Evolutionary conservation across 129 eudicot genomes (phyloP).

Genomic region (Lactuca sativa): DNA sequence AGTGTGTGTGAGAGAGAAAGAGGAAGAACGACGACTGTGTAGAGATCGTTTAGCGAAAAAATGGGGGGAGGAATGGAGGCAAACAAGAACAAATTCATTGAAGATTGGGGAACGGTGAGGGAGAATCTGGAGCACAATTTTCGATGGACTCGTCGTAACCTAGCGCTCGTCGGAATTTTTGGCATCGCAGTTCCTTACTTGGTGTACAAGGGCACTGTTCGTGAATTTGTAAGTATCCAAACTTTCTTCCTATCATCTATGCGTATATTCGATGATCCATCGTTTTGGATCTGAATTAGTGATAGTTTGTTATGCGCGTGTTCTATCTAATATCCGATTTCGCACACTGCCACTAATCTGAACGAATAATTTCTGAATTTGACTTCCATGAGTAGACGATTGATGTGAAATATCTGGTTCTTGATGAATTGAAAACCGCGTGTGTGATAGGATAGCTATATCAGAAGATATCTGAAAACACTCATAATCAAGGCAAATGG

Average conservation of each 20-base stretch:
- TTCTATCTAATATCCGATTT: slow-evolving; percentile 2
- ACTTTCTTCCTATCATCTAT: background rate
- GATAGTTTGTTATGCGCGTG: background rate
- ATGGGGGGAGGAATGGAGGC: slow-evolving; percentile 99
- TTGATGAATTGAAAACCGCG: background rate
- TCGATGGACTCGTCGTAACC: slow-evolving; percentile 95
- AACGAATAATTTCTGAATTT: background rate
- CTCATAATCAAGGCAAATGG: too few species aligned
- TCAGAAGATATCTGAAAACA: background rate
- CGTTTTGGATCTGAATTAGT: slow-evolving; percentile 18
- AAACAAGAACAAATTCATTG: slow-evolving; percentile 85
- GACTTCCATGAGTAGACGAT: background rate
- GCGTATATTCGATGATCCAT: background rate
- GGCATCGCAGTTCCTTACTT: slow-evolving; percentile 82
- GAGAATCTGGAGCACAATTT: slow-evolving; percentile 88
- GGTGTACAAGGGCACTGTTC: slow-evolving; percentile 91
- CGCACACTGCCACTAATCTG: background rate
- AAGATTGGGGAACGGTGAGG: slow-evolving; percentile 82
- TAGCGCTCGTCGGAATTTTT: slow-evolving; percentile 82
- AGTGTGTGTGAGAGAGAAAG: slow-evolving; percentile 17
- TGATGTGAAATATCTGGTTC: slow-evolving; percentile 1
- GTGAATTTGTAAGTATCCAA: slow-evolving; percentile 58
- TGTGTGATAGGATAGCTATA: slow-evolving; percentile 1
- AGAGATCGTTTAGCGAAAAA: background rate
- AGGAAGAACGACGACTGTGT: slow-evolving; percentile 7